Evolutionary conservation across 192 early-diverging fungal species (phyloP), one percentile per base, ranked within the genome.

Genomic region (Haplosporangium gracile): DNA sequence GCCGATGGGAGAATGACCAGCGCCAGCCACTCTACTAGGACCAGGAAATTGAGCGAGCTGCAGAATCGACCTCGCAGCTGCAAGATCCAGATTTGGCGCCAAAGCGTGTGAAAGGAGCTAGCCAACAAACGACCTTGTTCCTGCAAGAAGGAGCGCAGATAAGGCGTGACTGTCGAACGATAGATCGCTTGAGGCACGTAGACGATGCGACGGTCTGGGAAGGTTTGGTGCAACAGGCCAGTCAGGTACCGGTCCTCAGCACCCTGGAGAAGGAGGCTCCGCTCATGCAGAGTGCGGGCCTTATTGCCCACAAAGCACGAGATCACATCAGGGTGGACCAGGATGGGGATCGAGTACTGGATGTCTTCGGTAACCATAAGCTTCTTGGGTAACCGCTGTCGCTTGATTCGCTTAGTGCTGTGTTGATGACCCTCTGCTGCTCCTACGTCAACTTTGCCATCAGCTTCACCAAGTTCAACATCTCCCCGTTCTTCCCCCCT

Each of bases 281-380:
- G 76, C 13, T 83, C 72, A 63, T 83, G 82, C 24, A 75, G 36
- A 10, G 74, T 76, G 22, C 40, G 69, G 15, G 68, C 45, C 53
- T 70, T 74, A 39, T 70, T 63, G 20, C 29, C 76, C 13, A 55
- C 63, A 75, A 68, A 83, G 9, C 60, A 70, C 20, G 63, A 43
- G 4, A 74, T 74, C 8, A 84, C 77, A 26, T 78, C 77, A 49
- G 82, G 82, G 63, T 84, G 82, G 18, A 84, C 39, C 32, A 79
- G 15, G 18, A 84, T 79, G 3, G 82, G 82, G 15, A 76, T 40
- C 32, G 26, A 79, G 22, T 81, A 75, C 24, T 40, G 74, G 2
- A 57, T 34, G 10, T 65, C 47, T 16, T 68, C 63, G 29, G 34
- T 39, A 6, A 16, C 47, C 29, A 38, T 3, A 2, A 29, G 2